A percentile compares a stretch with the other conserved stretches of the same genome.
These are phyloP conservation scores for Dianthus caryophyllus DNA, from an alignment of 148 eudicot species.

Conservation along the genomic window DNA sequence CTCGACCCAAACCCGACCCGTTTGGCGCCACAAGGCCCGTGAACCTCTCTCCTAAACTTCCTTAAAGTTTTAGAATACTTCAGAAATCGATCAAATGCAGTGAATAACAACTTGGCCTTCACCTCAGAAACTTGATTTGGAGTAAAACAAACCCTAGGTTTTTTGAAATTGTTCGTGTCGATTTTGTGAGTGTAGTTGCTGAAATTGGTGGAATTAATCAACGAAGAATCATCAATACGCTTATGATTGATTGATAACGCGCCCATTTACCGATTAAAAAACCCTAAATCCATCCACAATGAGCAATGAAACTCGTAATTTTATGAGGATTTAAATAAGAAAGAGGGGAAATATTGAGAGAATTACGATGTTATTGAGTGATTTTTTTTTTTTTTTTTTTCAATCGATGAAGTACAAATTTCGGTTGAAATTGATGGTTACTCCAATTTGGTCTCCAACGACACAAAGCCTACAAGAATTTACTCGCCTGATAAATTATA, in stretches of 20 bases:
- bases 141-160: constrained; percentile 34
- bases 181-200: constrained; percentile 18
- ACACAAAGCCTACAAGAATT: too few relatives aligned
- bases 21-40: constrained; percentile 49
- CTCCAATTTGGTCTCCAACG: too few relatives aligned
- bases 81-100: constrained; percentile 32
- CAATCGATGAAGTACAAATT: too few relatives aligned
- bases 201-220: constrained; percentile 20
- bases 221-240: constrained; percentile 43
- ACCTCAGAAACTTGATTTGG: constrained; percentile 17
- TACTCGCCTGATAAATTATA: too few relatives aligned
- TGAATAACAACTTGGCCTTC: constrained; percentile 14
- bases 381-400: too few relatives aligned
- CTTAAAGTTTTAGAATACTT: constrained; percentile 49
- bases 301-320: too few relatives aligned
- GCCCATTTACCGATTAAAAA: constrained; percentile 43
- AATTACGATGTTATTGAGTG: too few relatives aligned
- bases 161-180: constrained; percentile 48
- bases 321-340: too few relatives aligned
- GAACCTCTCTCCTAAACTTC: constrained; percentile 46
- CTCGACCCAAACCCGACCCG: constrained; percentile 26
- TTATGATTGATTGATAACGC: constrained; percentile 49
- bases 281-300: constrained; percentile 27
- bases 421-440: too few relatives aligned
- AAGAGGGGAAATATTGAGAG: too few relatives aligned